Base-by-base conservation (phyloP, 2,329 filamentous ascomycete genomes). In the Nothophaeocryptopus gaeumannii region DNA sequence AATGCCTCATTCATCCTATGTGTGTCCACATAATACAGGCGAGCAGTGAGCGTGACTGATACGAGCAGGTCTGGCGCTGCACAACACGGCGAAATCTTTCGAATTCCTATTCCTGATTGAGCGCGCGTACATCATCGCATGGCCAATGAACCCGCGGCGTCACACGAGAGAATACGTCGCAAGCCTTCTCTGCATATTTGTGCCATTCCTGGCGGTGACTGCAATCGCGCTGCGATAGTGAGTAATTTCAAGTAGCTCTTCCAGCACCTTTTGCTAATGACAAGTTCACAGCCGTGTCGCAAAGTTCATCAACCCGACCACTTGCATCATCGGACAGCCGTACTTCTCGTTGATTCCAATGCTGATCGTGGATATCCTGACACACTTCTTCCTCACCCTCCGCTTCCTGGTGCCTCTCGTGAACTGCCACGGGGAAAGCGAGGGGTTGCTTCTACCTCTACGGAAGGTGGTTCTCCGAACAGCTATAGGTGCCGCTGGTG, bases 91-190 rank as follows among this genome's bases (percentile, higher is more conserved):
- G 8, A 54, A 54, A 50, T 38, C 51, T 8, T 11, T 38, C 10
- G 43, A 42, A 7, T 26, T 54, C 15, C 31, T 39, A 3, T 50
- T 54, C 47, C 42, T 54, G 5, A 50, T 54, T 32, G 51, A 54
- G 34, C 32, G 51, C 30, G 47, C 43, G 9, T 54, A 54, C 35
- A 50, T 54, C 39, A 54, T 54, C 26, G 43, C 47, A 16, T 54
- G 46, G 42, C 41, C 46, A 2, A 38, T 20, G 3, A 36, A 33
- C 13, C 41, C 46, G 10, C 42, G 51, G 20, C 35, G 44, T 15
- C 26, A 36, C 8, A 47, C 39, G 5, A 20, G 11, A n/a, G 50
- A 52, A 20, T 53, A 53, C 36, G 20, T 53, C 8, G n/a, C 31
- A 30, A 53, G 37, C 41, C 26, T 13, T 26, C 10, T 53, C 30